Evolutionary conservation across 2,329 filamentous ascomycete species (phyloP), one percentile per base, ranked within the genome.

Genomic region (Fusarium sp.): DNA sequence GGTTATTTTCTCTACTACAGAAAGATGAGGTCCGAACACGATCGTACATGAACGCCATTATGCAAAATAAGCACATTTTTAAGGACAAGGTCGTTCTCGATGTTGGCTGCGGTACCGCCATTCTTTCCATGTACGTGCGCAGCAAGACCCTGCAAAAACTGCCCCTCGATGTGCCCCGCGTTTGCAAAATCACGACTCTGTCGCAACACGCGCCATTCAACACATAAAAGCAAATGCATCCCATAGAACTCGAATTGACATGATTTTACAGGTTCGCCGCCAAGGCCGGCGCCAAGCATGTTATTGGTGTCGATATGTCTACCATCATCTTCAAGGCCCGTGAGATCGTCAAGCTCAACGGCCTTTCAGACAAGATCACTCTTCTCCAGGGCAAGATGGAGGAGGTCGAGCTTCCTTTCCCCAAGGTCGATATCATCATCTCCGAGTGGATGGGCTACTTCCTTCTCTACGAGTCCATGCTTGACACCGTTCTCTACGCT

Each of bases 391-490:
- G 96, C 80, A 99, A 99, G 89, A 99, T 99, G 96, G 96, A 99
- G 85, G 96, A 99, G 84, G 94, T 99, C 46, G 86, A 92, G 77
- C 86, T 99, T 68, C 96, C 96, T 21, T 97, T 92, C 82, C 91
- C 93, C 77, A 93, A 98, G 83, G 96, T 99, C 72, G 96, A 99
- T 79, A 99, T 99, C 80, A 99, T 99, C 84, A 97, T 99, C 80
- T 98, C 95, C 3, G 96, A 99, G 86, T 99, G 96, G 96, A 99
- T 99, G 96, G 96, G 96, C 34, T 99, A 99, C 85, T 98, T 98
- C 86, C 85, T 99, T 55, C 90, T 99, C 66, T 99, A 99, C 83
- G 96, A 99, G 89, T 93, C 89, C 88, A 99, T 99, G 96, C 83
- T 99, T 78, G 96, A 99, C 84, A 99, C 96, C 31, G 96, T 99